Evolutionary conservation across 768 basidiomycete species (phyloP), one percentile per base, ranked within the genome.

Genomic region (Nevesoporus exiguus): DNA sequence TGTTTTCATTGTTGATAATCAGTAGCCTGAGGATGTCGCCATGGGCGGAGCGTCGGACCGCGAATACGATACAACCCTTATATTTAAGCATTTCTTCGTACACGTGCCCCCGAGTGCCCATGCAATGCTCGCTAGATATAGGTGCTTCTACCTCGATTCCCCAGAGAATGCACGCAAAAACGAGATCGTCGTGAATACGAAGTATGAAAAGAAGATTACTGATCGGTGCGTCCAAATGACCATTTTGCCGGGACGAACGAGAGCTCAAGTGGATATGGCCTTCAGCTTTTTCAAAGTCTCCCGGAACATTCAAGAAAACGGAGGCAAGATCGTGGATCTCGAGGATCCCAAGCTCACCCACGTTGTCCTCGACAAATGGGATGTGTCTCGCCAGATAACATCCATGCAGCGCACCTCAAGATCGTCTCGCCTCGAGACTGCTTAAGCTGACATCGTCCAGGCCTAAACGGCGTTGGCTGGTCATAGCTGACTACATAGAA

Each of bases 71-170:
- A 76, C 82, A 42, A 80, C 83, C 22, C 71, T 75, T 57, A 90
- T 95, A 49, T 96, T 97, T 73, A 84, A 70, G 61, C 91, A 97
- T 72, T 69, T 95, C 88, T 92, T 57, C 54, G 86, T 75, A 3
- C 3, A 7, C 9, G 34, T 22, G 13, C 33, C 46, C 7, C 25
- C 34, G 11, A 22, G 37, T 40, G 19, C 49, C 9, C 37, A 9
- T 25, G 21, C 5, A 17, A 11, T 30, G 41, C 33, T 52, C 36
- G 44, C 47, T 11, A 6, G 15, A 36, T 39, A 17, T 50, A 94
- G 92, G 57, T 84, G 83, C 60, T 95, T 96, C 70, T 98, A 97
- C 71, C 76, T 98, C 34, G 95, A 98, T 68, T 82, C 89, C 3
- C 80, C 85, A 0, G 76, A 76, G 21, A 93, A 93, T 61, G 92